A percentile compares a stretch with the other conserved stretches of the same genome.
These are phyloP conservation scores for Euphorbia celastroides DNA, from an alignment of 441 rosid genomes.

Conservation along the genomic window DNA sequence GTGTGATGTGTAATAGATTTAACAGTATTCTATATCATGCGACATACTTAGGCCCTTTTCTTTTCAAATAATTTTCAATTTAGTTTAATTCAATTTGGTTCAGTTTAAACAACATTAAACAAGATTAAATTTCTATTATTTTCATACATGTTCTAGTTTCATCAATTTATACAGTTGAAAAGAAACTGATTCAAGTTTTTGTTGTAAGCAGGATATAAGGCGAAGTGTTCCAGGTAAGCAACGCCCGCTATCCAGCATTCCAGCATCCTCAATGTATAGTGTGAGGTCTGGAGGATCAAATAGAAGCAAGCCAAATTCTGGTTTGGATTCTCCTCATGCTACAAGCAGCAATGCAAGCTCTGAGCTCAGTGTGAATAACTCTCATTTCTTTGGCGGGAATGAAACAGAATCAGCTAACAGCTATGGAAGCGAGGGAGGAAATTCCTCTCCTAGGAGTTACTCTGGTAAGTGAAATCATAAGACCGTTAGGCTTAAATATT, in stretches of 20 bases:
- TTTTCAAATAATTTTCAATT: too few species aligned
- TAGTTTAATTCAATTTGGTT: too few species aligned
- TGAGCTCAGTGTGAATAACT: constrained; percentile 63
- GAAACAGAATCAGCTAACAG: constrained; percentile 42
- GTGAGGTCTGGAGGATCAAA: constrained; percentile 49
- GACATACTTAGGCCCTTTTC: too few species aligned
- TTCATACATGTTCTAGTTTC: too few species aligned
- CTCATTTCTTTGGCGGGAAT: constrained; percentile 40
- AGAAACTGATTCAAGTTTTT: background rate
- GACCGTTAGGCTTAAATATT: background rate
- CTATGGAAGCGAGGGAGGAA: constrained; percentile 45
- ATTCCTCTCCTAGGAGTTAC: constrained; percentile 39
- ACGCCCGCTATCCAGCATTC: constrained; percentile 58
- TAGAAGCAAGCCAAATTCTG: constrained; percentile 51
- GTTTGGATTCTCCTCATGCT: constrained; percentile 54
- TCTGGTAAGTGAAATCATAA: constrained; percentile 25
- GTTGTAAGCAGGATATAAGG: constrained; percentile 59
- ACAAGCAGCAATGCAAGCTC: constrained; percentile 70
- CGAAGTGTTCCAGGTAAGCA: constrained; percentile 52
- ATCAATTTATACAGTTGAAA: too few species aligned
- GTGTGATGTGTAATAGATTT: background rate
- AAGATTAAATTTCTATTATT: too few species aligned
- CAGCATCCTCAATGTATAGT: constrained; percentile 74
- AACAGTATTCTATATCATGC: background rate
- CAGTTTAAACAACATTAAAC: too few species aligned